These are phyloP conservation scores for Candida chauliodis DNA, from an alignment of 805 yeast genomes.

Conservation along the genomic window DNA sequence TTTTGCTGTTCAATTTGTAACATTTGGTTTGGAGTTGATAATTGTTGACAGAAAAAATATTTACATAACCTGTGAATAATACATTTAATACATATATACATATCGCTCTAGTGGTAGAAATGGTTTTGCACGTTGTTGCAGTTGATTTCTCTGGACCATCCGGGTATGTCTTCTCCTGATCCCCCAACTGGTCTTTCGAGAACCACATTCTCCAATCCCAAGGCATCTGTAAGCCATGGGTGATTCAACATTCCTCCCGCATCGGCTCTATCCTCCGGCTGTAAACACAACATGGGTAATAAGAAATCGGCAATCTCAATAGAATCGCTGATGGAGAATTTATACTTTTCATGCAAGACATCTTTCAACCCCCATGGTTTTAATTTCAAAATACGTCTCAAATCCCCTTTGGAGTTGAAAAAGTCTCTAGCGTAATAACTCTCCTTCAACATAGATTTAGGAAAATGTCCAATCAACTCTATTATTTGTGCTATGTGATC, in stretches of 20 bases:
- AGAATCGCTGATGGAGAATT: slow-evolving; percentile 65
- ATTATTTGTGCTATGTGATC: slow-evolving; percentile 96
- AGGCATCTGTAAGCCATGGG: slow-evolving; percentile 76
- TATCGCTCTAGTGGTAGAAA: slow-evolving; percentile 1
- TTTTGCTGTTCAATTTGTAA: slow-evolving; percentile 83
- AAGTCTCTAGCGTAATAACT: slow-evolving; percentile 61
- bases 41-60: background rate
- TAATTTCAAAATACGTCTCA: slow-evolving; percentile 74
- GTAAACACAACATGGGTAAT: slow-evolving; percentile 75
- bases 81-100: background rate
- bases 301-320: slow-evolving; percentile 71
- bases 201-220: slow-evolving; percentile 66
- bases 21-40: slow-evolving; percentile 42
- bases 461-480: slow-evolving; percentile 72
- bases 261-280: slow-evolving; percentile 82
- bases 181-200: slow-evolving; percentile 76
- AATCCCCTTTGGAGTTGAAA: slow-evolving; percentile 64
- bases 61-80: background rate
- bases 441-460: slow-evolving; percentile 52
- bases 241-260: slow-evolving; percentile 95
- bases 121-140: slow-evolving; percentile 5
- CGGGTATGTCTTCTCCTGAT: slow-evolving; percentile 83
- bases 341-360: slow-evolving; percentile 84
- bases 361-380: slow-evolving; percentile 86
- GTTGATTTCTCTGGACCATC: slow-evolving; percentile 75